These are phyloP conservation scores for Xylaria acuta DNA, from an alignment of 495 filamentous ascomycete genomes.

Conservation along the genomic window DNA sequence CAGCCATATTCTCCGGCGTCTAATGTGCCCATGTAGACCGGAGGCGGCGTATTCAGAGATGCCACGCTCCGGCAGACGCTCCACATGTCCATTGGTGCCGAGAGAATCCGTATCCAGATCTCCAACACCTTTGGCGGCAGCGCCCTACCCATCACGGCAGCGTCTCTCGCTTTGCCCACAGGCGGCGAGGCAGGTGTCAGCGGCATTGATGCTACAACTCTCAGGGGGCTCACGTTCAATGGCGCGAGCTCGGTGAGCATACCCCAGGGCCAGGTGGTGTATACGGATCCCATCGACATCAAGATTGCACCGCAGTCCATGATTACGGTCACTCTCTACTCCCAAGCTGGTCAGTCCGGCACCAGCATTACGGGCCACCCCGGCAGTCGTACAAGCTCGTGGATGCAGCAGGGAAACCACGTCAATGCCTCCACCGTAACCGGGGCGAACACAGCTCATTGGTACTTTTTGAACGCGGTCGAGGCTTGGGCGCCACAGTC, in stretches of 20 bases:
- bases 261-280: constrained; percentile 61
- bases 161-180: constrained; percentile 61
- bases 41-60: constrained; percentile 48
- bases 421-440: constrained; percentile 54
- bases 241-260: constrained; percentile 57
- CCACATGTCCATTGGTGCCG: constrained; percentile 60
- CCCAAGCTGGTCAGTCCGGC: constrained; percentile 60
- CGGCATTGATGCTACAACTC: constrained; percentile 56
- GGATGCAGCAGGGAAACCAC: constrained; percentile 61
- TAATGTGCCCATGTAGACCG: constrained; percentile 31
- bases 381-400: constrained; percentile 70
- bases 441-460: constrained; percentile 53
- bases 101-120: constrained; percentile 66
- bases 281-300: constrained; percentile 70
- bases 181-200: constrained; percentile 57
- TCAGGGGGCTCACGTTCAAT: constrained; percentile 65
- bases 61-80: constrained; percentile 73
- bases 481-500: constrained; percentile 61
- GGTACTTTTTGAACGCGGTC: constrained; percentile 67
- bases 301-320: constrained; percentile 53
- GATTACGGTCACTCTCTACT: constrained; percentile 66
- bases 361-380: constrained; percentile 69
- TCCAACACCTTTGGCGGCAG: constrained; percentile 71
- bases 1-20: background rate
- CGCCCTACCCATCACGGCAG: constrained; percentile 65